Percentiles rank a stretch among this genome's conserved stretches.
phyloP scores from a whole-genome alignment of 306 rosid species.

The Mimosa pudica region DNA sequence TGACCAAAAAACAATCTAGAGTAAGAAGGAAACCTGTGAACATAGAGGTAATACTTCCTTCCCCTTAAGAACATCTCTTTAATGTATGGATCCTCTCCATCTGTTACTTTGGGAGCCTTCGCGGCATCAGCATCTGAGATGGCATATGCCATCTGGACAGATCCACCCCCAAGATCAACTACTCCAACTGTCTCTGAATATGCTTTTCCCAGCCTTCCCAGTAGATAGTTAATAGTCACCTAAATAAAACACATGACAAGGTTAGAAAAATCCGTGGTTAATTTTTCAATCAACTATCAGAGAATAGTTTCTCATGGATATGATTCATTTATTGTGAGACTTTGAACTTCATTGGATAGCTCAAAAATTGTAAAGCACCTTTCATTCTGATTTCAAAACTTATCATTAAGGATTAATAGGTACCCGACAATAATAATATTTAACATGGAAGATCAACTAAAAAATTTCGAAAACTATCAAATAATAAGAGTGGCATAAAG shows the following conservation, averaged over 20 bases:
- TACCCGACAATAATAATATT: neutral
- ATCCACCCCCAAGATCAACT: conserved; percentile 97
- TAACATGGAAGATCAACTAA: neutral
- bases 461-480: neutral
- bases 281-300: conserved; percentile 16
- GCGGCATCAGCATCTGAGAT: conserved; percentile 73
- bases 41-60: conserved; percentile 73
- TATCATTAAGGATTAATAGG: neutral
- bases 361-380: conserved; percentile 2
- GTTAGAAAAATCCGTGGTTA: conserved; percentile 28
- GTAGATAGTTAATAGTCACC: conserved; percentile 88
- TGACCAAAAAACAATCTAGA: neutral
- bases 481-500: neutral
- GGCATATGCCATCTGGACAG: conserved; percentile 97
- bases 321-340: neutral
- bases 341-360: conserved; percentile 15
- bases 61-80: conserved; percentile 83
- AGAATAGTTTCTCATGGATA: neutral
- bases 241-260: conserved; percentile 39
- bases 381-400: neutral
- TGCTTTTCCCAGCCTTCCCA: conserved; percentile 76
- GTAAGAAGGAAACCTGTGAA: conserved; percentile 76
- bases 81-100: conserved; percentile 64
- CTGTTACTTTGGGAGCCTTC: conserved; percentile 58
- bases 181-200: conserved; percentile 83